phyloP scores from a whole-genome alignment of 2,329 filamentous ascomycete genomes.

The Colletotrichum higginsianum region DNA sequence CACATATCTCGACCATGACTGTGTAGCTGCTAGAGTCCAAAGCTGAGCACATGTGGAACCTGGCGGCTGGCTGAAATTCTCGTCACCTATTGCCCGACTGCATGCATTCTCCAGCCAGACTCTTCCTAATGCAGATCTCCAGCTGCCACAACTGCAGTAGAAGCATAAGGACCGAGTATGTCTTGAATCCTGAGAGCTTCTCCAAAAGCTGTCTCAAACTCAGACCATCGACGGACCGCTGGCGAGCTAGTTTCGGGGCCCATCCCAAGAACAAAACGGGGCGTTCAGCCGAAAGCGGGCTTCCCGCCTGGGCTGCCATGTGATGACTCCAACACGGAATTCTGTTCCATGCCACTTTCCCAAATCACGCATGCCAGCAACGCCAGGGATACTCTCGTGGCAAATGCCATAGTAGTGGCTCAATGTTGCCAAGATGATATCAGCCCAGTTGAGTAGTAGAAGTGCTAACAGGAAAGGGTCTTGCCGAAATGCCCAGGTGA shows the following conservation, averaged over 20 bases:
- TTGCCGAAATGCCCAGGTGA: background rate
- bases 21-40: background rate
- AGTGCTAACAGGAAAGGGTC: background rate
- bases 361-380: background rate
- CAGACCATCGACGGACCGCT: background rate
- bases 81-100: background rate
- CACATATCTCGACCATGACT: background rate
- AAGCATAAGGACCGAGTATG: background rate
- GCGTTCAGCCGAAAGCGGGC: background rate
- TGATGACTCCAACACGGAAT: background rate
- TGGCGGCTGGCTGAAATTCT: background rate
- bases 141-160: background rate
- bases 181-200: background rate
- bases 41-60: background rate
- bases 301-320: background rate
- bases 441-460: background rate
- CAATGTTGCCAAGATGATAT: background rate
- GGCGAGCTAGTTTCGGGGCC: background rate
- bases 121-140: background rate
- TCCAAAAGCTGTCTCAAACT: background rate
- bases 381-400: background rate
- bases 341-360: background rate
- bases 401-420: background rate
- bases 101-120: background rate
- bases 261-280: background rate